Percentiles rank a stretch among this genome's conserved stretches.
Conservation (phyloP, 2,329 filamentous ascomycete species). For the Juglanconis oblonga region DNA sequence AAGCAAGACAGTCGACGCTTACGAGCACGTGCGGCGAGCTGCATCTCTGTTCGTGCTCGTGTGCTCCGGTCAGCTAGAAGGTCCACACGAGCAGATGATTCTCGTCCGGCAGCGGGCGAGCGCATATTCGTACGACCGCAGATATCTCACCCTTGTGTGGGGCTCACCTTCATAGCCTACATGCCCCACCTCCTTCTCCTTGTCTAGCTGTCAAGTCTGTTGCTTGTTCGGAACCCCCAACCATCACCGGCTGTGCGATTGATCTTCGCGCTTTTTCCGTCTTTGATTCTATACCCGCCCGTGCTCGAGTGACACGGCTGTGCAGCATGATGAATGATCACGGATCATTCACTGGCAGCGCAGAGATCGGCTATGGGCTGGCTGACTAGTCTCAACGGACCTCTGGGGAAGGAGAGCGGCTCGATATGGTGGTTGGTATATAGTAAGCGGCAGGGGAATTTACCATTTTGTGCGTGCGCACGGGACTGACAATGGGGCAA, state of each 20-base stretch:
- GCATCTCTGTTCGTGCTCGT: slow-evolving; percentile 8
- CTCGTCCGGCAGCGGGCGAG: slow-evolving; percentile 16
- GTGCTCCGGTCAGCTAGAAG: not conserved
- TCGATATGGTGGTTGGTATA: slow-evolving; percentile 3
- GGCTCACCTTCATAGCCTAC: slow-evolving; percentile 10
- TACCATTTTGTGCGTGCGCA: not conserved
- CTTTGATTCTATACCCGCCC: not conserved
- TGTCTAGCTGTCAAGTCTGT: not conserved
- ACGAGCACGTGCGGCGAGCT: slow-evolving; percentile 11
- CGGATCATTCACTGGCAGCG: slow-evolving; percentile 6
- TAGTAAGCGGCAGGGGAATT: slow-evolving; percentile 4
- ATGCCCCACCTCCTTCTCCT: not conserved
- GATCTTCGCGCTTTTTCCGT: not conserved
- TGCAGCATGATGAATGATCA: slow-evolving; percentile 9
- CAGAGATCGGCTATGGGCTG: not conserved
- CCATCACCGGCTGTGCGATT: not conserved
- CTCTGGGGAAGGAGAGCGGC: not conserved
- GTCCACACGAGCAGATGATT: slow-evolving; percentile 12
- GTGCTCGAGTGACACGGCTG: slow-evolving; percentile 13
- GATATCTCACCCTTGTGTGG: slow-evolving; percentile 12
- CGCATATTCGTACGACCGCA: slow-evolving; percentile 16
- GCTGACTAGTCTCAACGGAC: not conserved
- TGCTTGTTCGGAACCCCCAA: not conserved
- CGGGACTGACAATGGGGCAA: not conserved
- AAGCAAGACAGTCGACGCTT: slow-evolving; percentile 4